Evolutionary conservation across 2,329 filamentous ascomycete genomes (phyloP), one percentile per base, ranked within the genome.

Genomic region (Pestalotiopsis sp.): DNA sequence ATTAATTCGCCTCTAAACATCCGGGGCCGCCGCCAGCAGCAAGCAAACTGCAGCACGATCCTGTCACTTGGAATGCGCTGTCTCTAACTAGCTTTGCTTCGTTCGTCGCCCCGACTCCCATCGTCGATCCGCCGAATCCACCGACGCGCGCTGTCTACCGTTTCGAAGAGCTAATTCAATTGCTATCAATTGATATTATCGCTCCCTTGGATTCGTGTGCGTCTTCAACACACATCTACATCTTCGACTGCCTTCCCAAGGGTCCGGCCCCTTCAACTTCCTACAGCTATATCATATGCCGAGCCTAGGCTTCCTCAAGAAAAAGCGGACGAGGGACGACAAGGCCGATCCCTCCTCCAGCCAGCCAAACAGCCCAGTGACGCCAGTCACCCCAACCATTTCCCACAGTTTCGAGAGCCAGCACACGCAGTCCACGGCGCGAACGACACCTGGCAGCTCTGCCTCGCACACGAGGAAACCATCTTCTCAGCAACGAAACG

Each of bases 251-350:
- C 20, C 20, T 52, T 36, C 12, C 62, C 36, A 69, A 73, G 75
- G 74, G 71, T 69, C 70, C 63, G 58, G 63, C 39, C 70, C 75
- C 72, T 73, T 73, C 72, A 73, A 68, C 72, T 75, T 71, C 76
- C 75, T 74, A 74, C 69, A 73, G 71, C 73, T 75, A 74, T 76
- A 75, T 75, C 80, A 78, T 78, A 98, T 99, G 96, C 96, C 95
- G 91, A 93, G 90, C 82, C 89, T 98, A 86, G 94, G 94, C 83
- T 94, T 98, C 80, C 90, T 98, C 80, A 98, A 98, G 89, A 98
- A 97, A 90, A 97, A 97, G 89, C 92, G 94, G 89, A 97, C 94
- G 84, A 97, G 94, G 90, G 94, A 98, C 86, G 92, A 90, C 79
- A 89, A 91, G 79, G 86, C 89, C 80, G 90, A 93, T 80, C 87